Evolutionary conservation across 352 stramenopile species (phyloP).

Genomic region (Globisporangium uncinulatum): DNA sequence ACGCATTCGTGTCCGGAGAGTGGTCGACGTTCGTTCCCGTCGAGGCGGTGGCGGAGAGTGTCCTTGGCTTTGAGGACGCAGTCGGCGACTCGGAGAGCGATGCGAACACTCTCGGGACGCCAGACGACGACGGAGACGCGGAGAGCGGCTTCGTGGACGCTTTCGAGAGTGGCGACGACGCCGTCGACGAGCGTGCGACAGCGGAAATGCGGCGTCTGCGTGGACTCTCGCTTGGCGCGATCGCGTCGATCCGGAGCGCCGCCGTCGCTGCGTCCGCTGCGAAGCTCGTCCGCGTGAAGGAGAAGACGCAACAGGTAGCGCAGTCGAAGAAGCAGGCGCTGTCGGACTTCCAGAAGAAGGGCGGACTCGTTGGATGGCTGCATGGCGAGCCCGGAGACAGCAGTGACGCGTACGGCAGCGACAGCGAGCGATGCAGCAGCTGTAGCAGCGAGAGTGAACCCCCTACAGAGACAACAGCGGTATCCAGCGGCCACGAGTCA

Average conservation of each 20-base stretch:
- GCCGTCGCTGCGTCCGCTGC: constrained; percentile 1
- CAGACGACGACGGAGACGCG: constrained; percentile 3
- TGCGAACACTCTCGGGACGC: not conserved
- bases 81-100: constrained; percentile 1
- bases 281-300: constrained; percentile 26
- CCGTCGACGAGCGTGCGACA: not conserved
- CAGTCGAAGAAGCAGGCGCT: constrained; percentile 38
- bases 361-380: constrained; percentile 56
- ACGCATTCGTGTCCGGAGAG: constrained; percentile 11
- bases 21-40: constrained; percentile 1
- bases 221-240: not conserved
- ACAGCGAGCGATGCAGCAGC: constrained; percentile 1
- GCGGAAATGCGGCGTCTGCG: not conserved
- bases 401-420: not conserved
- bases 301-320: constrained; percentile 27
- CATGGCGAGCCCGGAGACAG: constrained; percentile 31
- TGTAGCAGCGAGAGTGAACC: not conserved
- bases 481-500: not conserved
- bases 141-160: constrained; percentile 5
- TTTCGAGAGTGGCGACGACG: constrained; percentile 3
- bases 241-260: constrained; percentile 10
- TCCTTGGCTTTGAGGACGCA: not conserved
- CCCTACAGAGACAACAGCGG: constrained; percentile 1
- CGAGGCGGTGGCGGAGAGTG: not conserved
- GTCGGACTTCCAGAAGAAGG: constrained; percentile 54